Evolutionary conservation across 805 yeast genomes (phyloP), one percentile per base, ranked within the genome.

Genomic region (Saccharomycopsis amapae): DNA sequence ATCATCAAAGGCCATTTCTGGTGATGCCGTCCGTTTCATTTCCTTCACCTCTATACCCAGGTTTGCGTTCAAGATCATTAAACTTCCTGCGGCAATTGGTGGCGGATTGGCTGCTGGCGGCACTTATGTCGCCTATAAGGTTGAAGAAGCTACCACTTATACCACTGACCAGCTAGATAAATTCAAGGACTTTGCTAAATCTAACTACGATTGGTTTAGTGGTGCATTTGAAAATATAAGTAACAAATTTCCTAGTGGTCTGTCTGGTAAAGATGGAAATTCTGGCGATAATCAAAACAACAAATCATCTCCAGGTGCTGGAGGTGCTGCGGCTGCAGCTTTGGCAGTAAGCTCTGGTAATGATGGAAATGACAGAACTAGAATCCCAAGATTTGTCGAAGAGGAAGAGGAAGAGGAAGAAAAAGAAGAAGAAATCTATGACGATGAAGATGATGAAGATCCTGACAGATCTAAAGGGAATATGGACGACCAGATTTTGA

Each of bases 21-120:
- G 19, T 24, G 3, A 32, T 24, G 17, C 30, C 22, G 26, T 12
- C 9, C 22, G 39, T n/a, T 26, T 9, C 13, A 58, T 66, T 42
- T 62, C 68, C 2, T 49, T 67, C 18, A 56, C 69, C 1, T 53
- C 59, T 26, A 62, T 71, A 12, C 81, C 81, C 20, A 79, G 74
- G 58, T 61, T 79, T 0, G 64, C 81, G 4, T 73, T 75, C 1
- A 74, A 73, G 45, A 70, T 73, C 1, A 68, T 76, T 1, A 75
- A 73, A 52, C 61, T 82, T 1, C 96, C 97, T 0, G 90, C 87
- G 0, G 81, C 81, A 51, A 66, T 88, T 0, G 97, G 97, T 1
- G 89, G 95, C 5, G 88, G 95, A 0, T 63, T 88, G 30, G 96
- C 95, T 2, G 97, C 97, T 9, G 96, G 95, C 5, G 95, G 96